Evolutionary conservation across 441 rosid species (phyloP), one percentile per base, ranked within the genome.

Genomic region (Isatis lusitanica): DNA sequence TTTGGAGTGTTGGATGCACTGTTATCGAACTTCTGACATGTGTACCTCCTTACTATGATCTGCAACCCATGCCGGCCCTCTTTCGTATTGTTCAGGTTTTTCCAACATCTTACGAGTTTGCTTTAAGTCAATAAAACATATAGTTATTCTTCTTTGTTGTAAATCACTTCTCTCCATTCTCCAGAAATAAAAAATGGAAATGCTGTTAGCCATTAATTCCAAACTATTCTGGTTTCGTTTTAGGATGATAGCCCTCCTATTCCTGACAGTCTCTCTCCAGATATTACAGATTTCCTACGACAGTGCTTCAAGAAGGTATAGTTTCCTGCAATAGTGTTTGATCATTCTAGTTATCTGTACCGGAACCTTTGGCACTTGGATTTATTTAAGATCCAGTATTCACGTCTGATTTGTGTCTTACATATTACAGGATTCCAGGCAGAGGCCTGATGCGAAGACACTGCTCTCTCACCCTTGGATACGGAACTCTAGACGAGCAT

Each of bases 1-100:
- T 96, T 75, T 96, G 98, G 99, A 93, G 99, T 77, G 98, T 96
- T 79, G 98, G 99, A 75, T 96, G 99, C 84, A 96, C 98, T 26
- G 97, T 96, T 73, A 89, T 93, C 61, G 99, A 96, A 80, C 98
- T 96, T 76, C 88, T 93, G 71, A 96, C 98, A 1, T 89, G 98
- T 63, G 96, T 89, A 73, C 99, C 99, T 73, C 98, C 99, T 15
- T 96, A 96, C 85, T 93, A 91, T 80, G 99, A 96, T 79, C 84
- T 96, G 84, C 98, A 96, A 80, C 98, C 98, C 75, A 96, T 96
- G 99, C 96, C 99, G 17, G 99, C 99, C 57, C 93, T 96, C 68
- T 96, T 90, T 71, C 99, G 98, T 74, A 96, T 96, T 38, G 99
- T 96, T 79, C 99, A 96, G 99, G 99, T 96, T 63, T 70, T 76